Evolutionary conservation across 805 yeast genomes (phyloP).

Genomic region (Kazachstania bromeliacearum): DNA sequence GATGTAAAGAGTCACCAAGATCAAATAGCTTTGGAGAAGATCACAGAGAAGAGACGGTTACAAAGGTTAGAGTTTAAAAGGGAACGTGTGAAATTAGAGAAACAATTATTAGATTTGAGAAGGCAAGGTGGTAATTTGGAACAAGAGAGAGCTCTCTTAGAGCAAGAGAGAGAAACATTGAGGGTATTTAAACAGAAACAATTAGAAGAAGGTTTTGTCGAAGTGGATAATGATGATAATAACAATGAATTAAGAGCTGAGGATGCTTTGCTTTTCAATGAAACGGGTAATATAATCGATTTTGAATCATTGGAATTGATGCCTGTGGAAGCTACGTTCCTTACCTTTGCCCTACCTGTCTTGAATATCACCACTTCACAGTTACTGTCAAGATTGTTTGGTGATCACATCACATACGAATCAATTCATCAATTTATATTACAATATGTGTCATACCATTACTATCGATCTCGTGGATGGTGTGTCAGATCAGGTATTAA

Average conservation of each 20-base stretch:
- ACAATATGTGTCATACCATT: slow-evolving; percentile 70
- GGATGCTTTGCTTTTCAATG: slow-evolving; percentile 29
- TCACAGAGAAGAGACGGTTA: slow-evolving; percentile 62
- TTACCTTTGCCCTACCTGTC: slow-evolving; percentile 47
- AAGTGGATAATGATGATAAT: slow-evolving; percentile 6
- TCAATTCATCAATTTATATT: slow-evolving; percentile 36
- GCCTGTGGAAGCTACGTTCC: slow-evolving; percentile 67
- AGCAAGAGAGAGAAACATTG: slow-evolving; percentile 26
- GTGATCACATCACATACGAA: slow-evolving; percentile 5
- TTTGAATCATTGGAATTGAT: slow-evolving; percentile 49
- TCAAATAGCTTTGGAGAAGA: slow-evolving; percentile 52
- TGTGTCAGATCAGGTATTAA: slow-evolving; percentile 87
- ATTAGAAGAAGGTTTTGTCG: background rate
- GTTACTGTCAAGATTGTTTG: slow-evolving; percentile 14
- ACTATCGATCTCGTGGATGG: slow-evolving; percentile 87
- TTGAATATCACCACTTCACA: slow-evolving; percentile 28
- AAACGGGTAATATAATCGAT: slow-evolving; percentile 20
- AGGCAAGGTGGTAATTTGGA: slow-evolving; percentile 27
- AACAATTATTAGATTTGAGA: slow-evolving; percentile 34
- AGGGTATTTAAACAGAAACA: slow-evolving; percentile 28
- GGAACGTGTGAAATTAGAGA: slow-evolving; percentile 55
- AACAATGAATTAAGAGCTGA: slow-evolving; percentile 26
- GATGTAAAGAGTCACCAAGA: slow-evolving; percentile 12
- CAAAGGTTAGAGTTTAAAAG: slow-evolving; percentile 66
- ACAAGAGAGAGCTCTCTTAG: slow-evolving; percentile 24